Evolutionary conservation across 2,329 filamentous ascomycete genomes (phyloP).

Genomic region (Botrytis cinerea): DNA sequence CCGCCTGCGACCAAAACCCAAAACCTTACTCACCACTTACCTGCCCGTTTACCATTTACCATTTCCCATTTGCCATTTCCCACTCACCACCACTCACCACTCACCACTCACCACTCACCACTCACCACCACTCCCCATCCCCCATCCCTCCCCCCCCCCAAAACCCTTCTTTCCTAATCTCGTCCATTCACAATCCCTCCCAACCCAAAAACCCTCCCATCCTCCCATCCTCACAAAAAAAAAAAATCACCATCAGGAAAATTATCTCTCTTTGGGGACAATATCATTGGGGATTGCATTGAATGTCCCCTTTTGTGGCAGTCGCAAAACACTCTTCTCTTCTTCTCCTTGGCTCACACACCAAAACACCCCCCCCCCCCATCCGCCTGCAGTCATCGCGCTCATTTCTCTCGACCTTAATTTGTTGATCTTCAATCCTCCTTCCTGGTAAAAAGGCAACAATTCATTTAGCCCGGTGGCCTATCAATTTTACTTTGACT

Average conservation of each 20-base stretch:
- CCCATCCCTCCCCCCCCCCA: neutral
- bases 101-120: neutral
- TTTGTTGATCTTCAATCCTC: conserved; percentile 26
- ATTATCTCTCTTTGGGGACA: conserved; percentile 19
- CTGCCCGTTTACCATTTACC: neutral
- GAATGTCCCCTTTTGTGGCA: conserved; percentile 20
- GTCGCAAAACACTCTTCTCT: neutral
- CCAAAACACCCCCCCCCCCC: neutral
- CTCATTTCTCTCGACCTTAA: conserved; percentile 23
- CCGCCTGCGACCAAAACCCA: neutral
- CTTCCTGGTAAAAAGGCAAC: conserved; percentile 24
- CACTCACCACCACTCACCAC: neutral
- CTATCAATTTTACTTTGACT: conserved; percentile 28
- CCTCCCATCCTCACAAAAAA: neutral
- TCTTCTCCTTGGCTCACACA: conserved; percentile 3
- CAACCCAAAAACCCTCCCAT: conserved; percentile 3
- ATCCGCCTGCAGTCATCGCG: conserved; percentile 33
- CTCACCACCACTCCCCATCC: neutral
- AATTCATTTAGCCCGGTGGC: conserved; percentile 12
- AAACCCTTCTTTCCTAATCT: conserved; percentile 12
- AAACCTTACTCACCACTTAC: neutral
- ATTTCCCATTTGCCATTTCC: neutral
- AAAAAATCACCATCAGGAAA: neutral
- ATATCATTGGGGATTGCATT: conserved; percentile 22
- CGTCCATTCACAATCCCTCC: conserved; percentile 22